Conservation (phyloP, 2,329 filamentous ascomycete species). For the Fusarium sp. region DNA sequence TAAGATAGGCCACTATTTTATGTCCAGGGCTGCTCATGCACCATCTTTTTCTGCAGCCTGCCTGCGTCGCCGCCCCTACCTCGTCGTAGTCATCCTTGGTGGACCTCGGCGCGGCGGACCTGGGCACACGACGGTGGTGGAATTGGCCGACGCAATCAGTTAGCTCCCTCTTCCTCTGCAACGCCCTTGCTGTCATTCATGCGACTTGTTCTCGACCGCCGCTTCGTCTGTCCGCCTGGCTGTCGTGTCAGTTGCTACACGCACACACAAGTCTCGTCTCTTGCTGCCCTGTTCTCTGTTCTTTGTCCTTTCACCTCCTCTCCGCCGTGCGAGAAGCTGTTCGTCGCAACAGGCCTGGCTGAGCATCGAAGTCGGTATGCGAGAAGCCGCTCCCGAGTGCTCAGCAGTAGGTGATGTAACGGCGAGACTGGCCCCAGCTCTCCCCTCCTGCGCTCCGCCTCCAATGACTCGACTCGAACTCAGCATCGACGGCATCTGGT, state of each 20-base stretch:
- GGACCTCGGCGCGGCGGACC: slow-evolving; percentile 39
- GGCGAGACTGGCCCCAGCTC: neutral
- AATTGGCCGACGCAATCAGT: slow-evolving; percentile 43
- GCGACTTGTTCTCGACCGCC: slow-evolving; percentile 28
- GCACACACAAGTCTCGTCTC: slow-evolving; percentile 6
- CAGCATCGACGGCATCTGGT: neutral
- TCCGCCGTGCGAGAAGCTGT: neutral
- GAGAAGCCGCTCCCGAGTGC: neutral
- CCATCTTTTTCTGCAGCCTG: no score
- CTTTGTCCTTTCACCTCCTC: neutral
- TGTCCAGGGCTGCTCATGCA: no score
- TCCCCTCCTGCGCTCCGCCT: slow-evolving; percentile 3
- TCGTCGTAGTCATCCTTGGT: slow-evolving; percentile 23
- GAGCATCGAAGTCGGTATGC: neutral
- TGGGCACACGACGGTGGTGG: slow-evolving; percentile 29
- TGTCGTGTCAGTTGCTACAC: neutral
- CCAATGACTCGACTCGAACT: neutral
- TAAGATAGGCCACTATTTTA: no score
- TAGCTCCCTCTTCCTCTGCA: slow-evolving; percentile 21
- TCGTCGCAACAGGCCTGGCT: neutral
- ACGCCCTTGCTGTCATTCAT: slow-evolving; percentile 2
- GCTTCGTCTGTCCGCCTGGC: slow-evolving; percentile 8
- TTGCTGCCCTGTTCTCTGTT: neutral
- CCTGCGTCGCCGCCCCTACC: neutral
- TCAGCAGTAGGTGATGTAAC: neutral